Evolutionary conservation across 805 yeast genomes (phyloP).

Genomic region (Kodamaea neixiangensis): DNA sequence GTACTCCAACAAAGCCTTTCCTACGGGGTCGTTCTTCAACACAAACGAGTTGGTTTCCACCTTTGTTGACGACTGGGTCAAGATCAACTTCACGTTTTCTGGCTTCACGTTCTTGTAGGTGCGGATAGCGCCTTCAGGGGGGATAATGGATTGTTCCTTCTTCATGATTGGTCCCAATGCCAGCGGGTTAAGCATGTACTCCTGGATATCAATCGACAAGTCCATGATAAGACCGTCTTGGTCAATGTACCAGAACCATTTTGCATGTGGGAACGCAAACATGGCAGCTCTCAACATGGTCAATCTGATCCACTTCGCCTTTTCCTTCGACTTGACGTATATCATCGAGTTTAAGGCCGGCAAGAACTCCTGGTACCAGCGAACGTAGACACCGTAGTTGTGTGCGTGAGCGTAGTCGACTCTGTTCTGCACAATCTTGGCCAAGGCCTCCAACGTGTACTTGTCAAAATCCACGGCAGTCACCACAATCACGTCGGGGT

Average conservation of each 20-base stretch:
- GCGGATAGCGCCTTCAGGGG: slow-evolving; percentile 64
- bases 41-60: slow-evolving; percentile 72
- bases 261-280: slow-evolving; percentile 88
- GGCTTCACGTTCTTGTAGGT: slow-evolving; percentile 66
- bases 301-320: slow-evolving; percentile 63
- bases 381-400: slow-evolving; percentile 77
- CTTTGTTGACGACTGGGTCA: slow-evolving; percentile 69
- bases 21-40: slow-evolving; percentile 63
- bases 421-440: slow-evolving; percentile 78
- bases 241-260: slow-evolving; percentile 88
- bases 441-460: slow-evolving; percentile 58
- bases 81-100: slow-evolving; percentile 54
- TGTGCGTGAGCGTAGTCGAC: slow-evolving; percentile 84
- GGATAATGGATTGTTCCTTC: slow-evolving; percentile 71
- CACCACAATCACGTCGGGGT: slow-evolving; percentile 74
- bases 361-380: slow-evolving; percentile 83
- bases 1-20: slow-evolving; percentile 71
- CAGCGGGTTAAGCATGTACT: slow-evolving; percentile 61
- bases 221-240: slow-evolving; percentile 78
- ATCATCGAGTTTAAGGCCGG: slow-evolving; percentile 53
- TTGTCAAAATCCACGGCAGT: slow-evolving; percentile 76
- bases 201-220: slow-evolving; percentile 56
- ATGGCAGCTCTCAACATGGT: slow-evolving; percentile 81
- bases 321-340: slow-evolving; percentile 42
- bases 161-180: slow-evolving; percentile 63